A percentile compares a stretch with the other conserved stretches of the same genome.
Evolutionary conservation across 2,329 filamentous ascomycete genomes (phyloP).

Genomic region (Lecanicillium sp.): DNA sequence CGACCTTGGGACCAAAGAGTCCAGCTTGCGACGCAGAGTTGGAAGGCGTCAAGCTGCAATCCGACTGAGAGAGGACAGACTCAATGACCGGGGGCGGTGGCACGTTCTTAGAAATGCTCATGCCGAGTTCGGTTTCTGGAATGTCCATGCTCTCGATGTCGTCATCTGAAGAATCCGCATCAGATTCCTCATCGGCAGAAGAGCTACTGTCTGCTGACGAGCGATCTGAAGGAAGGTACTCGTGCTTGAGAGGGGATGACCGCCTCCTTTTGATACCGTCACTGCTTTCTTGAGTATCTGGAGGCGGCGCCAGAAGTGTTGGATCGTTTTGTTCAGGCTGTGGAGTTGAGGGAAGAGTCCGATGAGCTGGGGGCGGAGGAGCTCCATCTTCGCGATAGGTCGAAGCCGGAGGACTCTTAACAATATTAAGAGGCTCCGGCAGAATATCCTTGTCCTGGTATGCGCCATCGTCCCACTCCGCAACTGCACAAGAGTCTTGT

Average conservation of each 20-base stretch:
- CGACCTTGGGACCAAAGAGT: slow-evolving; percentile 38
- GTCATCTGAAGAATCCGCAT: slow-evolving; percentile 38
- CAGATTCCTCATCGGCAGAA: slow-evolving; percentile 45
- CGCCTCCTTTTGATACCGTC: slow-evolving; percentile 56
- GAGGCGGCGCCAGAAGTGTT: slow-evolving; percentile 12
- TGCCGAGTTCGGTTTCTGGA: slow-evolving; percentile 48
- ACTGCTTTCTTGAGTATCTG: slow-evolving; percentile 28
- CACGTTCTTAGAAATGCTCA: slow-evolving; percentile 39
- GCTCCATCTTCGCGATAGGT: slow-evolving; percentile 44
- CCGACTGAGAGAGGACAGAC: slow-evolving; percentile 38
- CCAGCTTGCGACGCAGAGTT: slow-evolving; percentile 71
- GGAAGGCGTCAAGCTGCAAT: slow-evolving; percentile 64
- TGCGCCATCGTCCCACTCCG: slow-evolving; percentile 15
- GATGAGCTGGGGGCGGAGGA: slow-evolving; percentile 46
- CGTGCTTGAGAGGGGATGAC: slow-evolving; percentile 92
- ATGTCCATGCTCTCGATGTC: slow-evolving; percentile 54
- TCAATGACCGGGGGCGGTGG: slow-evolving; percentile 20
- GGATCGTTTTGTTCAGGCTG: slow-evolving; percentile 22
- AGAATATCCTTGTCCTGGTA: slow-evolving; percentile 29
- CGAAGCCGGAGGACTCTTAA: slow-evolving; percentile 20
- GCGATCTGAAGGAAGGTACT: slow-evolving; percentile 79
- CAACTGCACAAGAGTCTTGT: slow-evolving; percentile 20
- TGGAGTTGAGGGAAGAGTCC: slow-evolving; percentile 28
- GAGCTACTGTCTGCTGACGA: slow-evolving; percentile 53
- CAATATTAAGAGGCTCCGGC: slow-evolving; percentile 26